These are phyloP conservation scores for Taxillus chinensis DNA, from an alignment of 164 flowering plant genomes.

Conservation along the genomic window DNA sequence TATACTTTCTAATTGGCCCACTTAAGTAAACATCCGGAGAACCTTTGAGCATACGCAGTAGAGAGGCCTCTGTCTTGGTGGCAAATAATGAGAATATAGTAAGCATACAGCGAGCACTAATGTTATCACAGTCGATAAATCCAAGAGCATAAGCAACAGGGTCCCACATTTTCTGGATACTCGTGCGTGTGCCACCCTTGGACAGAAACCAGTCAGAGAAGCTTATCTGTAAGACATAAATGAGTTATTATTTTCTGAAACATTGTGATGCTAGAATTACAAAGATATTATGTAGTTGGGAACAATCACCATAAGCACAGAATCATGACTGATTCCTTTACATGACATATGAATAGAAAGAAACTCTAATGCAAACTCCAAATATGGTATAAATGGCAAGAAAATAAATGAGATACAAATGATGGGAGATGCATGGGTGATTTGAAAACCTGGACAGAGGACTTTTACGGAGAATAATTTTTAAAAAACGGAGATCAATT, in stretches of 20 bases:
- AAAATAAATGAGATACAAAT: no score
- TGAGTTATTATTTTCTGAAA: neutral
- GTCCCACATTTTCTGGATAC: slow-evolving; percentile 99
- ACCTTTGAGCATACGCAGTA: slow-evolving; percentile 95
- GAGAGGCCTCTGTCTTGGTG: slow-evolving; percentile 97
- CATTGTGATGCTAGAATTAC: neutral
- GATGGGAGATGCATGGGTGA: no score
- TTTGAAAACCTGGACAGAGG: no score
- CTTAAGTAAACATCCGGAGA: slow-evolving; percentile 97
- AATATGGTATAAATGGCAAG: no score
- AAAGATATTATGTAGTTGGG: neutral
- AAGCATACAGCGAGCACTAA: slow-evolving; percentile 99
- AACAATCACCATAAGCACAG: neutral
- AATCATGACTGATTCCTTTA: no score
- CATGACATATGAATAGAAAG: no score
- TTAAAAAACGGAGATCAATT: no score
- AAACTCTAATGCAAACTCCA: no score
- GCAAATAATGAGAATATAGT: slow-evolving; percentile 94
- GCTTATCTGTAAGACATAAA: slow-evolving; percentile 56
- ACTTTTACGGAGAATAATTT: no score
- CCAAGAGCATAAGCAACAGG: slow-evolving; percentile 99
- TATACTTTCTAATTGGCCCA: slow-evolving; percentile 89
- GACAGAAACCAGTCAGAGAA: slow-evolving; percentile 97
- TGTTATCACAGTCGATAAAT: slow-evolving; percentile 95
- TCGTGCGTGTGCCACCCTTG: slow-evolving; percentile 88